A percentile compares a stretch with the other conserved stretches of the same genome.
Conservation (phyloP, 2,329 filamentous ascomycete genomes). For the Sclerotinia glacialis region DNA sequence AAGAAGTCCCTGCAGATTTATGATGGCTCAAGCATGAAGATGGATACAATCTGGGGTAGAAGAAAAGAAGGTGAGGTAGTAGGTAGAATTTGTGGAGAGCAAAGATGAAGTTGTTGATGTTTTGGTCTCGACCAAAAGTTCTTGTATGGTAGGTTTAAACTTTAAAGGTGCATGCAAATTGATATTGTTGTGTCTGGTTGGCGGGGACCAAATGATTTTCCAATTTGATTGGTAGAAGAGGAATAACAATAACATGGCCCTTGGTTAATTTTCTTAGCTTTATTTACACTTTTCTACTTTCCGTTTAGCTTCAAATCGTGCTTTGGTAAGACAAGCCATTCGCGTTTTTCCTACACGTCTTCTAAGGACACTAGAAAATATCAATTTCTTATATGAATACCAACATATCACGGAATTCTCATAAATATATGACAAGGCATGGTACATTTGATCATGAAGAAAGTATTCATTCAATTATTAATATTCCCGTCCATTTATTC, state of each 20-base stretch:
- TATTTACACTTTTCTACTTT: slow-evolving; percentile 10
- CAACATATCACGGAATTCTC: neutral
- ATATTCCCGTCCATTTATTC: neutral
- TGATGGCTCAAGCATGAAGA: slow-evolving; percentile 17
- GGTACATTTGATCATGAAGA: neutral
- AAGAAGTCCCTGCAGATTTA: slow-evolving; percentile 8
- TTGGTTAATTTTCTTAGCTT: neutral
- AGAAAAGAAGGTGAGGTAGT: slow-evolving; percentile 17
- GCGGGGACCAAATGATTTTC: neutral
- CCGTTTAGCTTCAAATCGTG: neutral
- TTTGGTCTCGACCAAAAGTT: slow-evolving; percentile 5
- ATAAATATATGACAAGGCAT: neutral
- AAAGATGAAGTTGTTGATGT: slow-evolving; percentile 26
- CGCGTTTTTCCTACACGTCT: slow-evolving; percentile 18
- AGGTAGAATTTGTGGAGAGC: slow-evolving; percentile 13
- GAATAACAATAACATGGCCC: slow-evolving; percentile 17
- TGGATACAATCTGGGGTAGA: slow-evolving; percentile 22
- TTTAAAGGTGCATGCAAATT: neutral
- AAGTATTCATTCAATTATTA: neutral
- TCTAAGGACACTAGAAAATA: neutral
- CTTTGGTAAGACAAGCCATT: neutral
- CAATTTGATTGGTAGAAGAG: neutral
- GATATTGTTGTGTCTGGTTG: slow-evolving; percentile 11
- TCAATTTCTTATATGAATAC: neutral
- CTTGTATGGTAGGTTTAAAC: neutral